Evolutionary conservation across 306 rosid genomes (phyloP).

Genomic region (Prunus mume): DNA sequence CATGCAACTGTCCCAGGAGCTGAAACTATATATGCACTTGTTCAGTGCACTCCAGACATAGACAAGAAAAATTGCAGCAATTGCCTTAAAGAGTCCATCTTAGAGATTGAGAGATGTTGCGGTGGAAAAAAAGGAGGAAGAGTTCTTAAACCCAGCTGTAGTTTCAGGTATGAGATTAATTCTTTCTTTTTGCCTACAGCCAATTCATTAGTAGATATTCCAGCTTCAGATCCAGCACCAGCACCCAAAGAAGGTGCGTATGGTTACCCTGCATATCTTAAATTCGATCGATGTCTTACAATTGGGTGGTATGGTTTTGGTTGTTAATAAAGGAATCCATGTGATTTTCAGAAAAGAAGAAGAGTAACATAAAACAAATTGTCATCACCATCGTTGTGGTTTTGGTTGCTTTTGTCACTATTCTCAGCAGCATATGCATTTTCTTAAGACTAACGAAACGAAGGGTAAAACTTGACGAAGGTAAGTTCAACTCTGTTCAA

Average conservation of each 20-base stretch:
- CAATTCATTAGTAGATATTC: background rate
- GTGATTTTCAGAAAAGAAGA: background rate
- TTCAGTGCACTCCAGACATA: constrained; percentile 13
- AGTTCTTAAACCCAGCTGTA: constrained; percentile 38
- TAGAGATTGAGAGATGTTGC: background rate
- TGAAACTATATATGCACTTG: background rate
- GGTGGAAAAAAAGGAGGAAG: constrained; percentile 17
- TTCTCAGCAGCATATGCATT: background rate
- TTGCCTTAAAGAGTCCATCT: background rate
- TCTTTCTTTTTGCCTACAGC: constrained; percentile 12
- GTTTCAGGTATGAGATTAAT: constrained; percentile 20
- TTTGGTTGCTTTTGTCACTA: background rate
- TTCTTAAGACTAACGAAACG: background rate
- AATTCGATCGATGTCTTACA: background rate
- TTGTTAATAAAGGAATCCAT: background rate
- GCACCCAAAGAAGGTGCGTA: constrained; percentile 20
- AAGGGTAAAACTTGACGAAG: background rate
- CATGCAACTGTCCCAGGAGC: background rate
- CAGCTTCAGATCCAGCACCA: background rate
- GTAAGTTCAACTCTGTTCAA: background rate
- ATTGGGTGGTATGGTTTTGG: background rate
- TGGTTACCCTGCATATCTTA: background rate
- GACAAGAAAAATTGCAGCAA: background rate
- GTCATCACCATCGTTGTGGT: background rate
- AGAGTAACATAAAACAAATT: background rate